phyloP scores from a whole-genome alignment of 1,284 basidiomycete genomes.

The Erythrobasidium hasegawianum region DNA sequence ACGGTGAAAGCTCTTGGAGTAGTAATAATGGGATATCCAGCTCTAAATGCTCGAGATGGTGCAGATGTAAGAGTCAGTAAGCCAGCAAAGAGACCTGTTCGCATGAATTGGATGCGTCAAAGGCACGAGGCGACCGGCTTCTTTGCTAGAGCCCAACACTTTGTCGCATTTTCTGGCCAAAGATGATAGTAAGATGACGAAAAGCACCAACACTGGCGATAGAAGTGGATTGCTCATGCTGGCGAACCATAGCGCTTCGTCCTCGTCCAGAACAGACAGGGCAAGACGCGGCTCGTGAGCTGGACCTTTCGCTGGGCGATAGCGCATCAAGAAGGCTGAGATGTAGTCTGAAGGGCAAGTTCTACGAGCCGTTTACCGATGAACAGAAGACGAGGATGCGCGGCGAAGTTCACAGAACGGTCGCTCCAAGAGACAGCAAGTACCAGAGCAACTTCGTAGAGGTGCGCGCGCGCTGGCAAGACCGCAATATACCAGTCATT shows the following conservation, averaged over 20 bases:
- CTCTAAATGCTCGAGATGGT: too few species aligned
- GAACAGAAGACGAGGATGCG: slow-evolving; percentile 72
- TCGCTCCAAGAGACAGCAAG: slow-evolving; percentile 96
- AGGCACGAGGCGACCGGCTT: too few species aligned
- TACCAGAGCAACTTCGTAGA: slow-evolving; percentile 99
- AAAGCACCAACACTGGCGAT: neutral
- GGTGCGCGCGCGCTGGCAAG: slow-evolving; percentile 56
- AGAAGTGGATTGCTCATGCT: too few species aligned
- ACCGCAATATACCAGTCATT: slow-evolving; percentile 4
- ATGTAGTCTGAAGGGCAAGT: slow-evolving; percentile 81
- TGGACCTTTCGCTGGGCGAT: too few species aligned
- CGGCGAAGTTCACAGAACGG: slow-evolving; percentile 90
- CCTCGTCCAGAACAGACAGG: slow-evolving; percentile 94
- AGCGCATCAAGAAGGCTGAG: slow-evolving; percentile 40
- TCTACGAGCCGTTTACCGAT: slow-evolving; percentile 71
- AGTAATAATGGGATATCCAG: too few species aligned
- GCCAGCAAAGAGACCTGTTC: too few species aligned
- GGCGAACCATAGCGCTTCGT: slow-evolving; percentile 72
- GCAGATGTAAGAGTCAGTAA: too few species aligned
- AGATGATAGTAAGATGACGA: neutral
- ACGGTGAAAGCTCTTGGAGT: too few species aligned
- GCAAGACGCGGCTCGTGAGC: slow-evolving; percentile 57
- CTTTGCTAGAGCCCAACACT: too few species aligned
- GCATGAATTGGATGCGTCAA: too few species aligned
- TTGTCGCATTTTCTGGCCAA: neutral